phyloP scores from a whole-genome alignment of 768 basidiomycete genomes.

The Lactifluus pinguis region DNA sequence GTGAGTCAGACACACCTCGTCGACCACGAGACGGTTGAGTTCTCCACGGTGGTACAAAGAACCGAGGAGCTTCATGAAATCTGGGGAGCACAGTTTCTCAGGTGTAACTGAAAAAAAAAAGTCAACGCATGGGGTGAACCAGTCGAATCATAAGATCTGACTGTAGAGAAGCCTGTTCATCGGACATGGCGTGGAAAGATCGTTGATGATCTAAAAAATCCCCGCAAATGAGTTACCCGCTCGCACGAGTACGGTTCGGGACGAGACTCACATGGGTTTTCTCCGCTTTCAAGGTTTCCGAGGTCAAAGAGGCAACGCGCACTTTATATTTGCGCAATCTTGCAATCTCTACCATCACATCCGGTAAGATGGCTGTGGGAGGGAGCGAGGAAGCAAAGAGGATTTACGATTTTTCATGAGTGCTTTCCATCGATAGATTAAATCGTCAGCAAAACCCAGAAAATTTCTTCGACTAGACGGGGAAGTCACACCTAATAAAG shows the following conservation, averaged over 20 bases:
- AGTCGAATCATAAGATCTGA: conserved; percentile 26
- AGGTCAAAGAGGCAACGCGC: conserved; percentile 52
- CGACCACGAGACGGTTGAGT: conserved; percentile 68
- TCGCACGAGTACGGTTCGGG: not conserved
- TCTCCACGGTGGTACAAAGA: conserved; percentile 43
- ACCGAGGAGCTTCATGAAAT: conserved; percentile 45
- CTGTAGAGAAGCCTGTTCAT: conserved; percentile 61
- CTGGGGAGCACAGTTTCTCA: conserved; percentile 51
- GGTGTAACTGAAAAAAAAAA: conserved; percentile 50
- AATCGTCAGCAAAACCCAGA: not conserved
- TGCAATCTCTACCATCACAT: conserved; percentile 45
- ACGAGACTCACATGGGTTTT: conserved; percentile 40
- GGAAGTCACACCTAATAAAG: conserved; percentile 50
- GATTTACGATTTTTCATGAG: conserved; percentile 73
- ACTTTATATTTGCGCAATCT: conserved; percentile 47
- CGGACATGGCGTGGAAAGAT: conserved; percentile 52
- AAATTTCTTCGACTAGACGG: not conserved
- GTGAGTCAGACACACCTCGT: conserved; percentile 46
- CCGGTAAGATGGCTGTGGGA: not conserved
- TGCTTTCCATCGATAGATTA: conserved; percentile 38
- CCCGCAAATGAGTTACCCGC: not conserved
- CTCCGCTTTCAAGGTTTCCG: conserved; percentile 50
- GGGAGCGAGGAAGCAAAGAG: not conserved
- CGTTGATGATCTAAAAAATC: conserved; percentile 48
- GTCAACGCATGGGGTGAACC: not conserved